Evolutionary conservation across 2,329 filamentous ascomycete species (phyloP).

Genomic region (Ambrosiella xylebori): DNA sequence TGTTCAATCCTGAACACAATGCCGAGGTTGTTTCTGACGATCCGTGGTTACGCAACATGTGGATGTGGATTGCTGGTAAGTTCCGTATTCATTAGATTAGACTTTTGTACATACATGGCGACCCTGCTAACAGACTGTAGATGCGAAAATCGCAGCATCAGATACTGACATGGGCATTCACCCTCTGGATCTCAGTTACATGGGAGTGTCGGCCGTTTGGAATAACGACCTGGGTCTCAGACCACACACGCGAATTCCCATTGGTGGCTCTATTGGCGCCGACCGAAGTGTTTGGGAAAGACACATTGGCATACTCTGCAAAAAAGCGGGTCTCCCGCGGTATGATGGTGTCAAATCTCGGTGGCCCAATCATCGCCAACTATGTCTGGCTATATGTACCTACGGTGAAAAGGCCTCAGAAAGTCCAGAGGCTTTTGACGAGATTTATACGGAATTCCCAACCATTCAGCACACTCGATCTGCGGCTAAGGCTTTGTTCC

Average conservation of each 20-base stretch:
- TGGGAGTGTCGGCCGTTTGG: constrained; percentile 61
- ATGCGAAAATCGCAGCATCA: constrained; percentile 44
- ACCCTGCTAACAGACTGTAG: constrained; percentile 20
- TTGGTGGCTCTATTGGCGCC: constrained; percentile 30
- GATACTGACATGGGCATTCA: constrained; percentile 54
- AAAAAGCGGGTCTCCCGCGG: constrained; percentile 40
- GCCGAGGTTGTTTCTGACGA: constrained; percentile 51
- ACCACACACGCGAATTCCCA: constrained; percentile 29
- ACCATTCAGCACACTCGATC: constrained; percentile 51
- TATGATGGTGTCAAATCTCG: constrained; percentile 47
- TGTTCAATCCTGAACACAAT: constrained; percentile 49
- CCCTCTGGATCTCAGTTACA: constrained; percentile 54
- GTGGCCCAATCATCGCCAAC: constrained; percentile 52
- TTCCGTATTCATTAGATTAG: constrained; percentile 13
- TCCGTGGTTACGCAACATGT: constrained; percentile 59
- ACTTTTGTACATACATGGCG: no score
- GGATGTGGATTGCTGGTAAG: constrained; percentile 55
- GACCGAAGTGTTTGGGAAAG: constrained; percentile 35
- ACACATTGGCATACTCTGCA: constrained; percentile 45
- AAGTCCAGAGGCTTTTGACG: constrained; percentile 23
- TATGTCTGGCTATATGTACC: constrained; percentile 58
- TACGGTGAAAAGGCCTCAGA: constrained; percentile 39
- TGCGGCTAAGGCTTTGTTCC: constrained; percentile 59
- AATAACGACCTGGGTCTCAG: constrained; percentile 43
- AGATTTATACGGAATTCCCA: constrained; percentile 28